These are phyloP conservation scores for Prunus salicina DNA, from an alignment of 306 rosid genomes.

Conservation along the genomic window DNA sequence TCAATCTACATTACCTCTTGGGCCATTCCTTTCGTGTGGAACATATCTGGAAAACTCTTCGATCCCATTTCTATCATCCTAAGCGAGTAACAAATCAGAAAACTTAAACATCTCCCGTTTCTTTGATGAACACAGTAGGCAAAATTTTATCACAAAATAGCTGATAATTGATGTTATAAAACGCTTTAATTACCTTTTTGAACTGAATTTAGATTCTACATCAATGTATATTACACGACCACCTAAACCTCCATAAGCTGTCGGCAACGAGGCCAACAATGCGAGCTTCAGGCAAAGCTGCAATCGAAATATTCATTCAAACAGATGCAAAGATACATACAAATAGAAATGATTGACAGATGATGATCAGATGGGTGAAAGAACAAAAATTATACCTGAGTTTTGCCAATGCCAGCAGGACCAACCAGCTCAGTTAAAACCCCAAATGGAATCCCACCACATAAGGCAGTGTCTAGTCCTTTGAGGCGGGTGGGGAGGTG, in stretches of 20 bases:
- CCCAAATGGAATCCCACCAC: constrained; percentile 89
- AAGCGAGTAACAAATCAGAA: constrained; percentile 12
- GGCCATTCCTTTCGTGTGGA: constrained; percentile 74
- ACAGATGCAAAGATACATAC: neutral
- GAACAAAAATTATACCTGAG: constrained; percentile 48
- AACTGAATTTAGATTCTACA: constrained; percentile 82
- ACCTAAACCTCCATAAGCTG: constrained; percentile 66
- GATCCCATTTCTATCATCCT: constrained; percentile 90
- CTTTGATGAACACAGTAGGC: neutral
- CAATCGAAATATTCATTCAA: constrained; percentile 21
- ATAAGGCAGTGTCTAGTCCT: constrained; percentile 84
- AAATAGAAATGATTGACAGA: neutral
- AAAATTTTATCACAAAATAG: constrained; percentile 17
- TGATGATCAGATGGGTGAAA: neutral
- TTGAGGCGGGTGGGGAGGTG: constrained; percentile 80
- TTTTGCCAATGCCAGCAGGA: constrained; percentile 93
- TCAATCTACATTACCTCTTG: constrained; percentile 56
- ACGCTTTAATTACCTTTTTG: constrained; percentile 58
- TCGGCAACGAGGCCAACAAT: constrained; percentile 65
- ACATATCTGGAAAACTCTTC: constrained; percentile 79
- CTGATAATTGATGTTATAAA: constrained; percentile 2
- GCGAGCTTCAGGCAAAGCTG: constrained; percentile 97
- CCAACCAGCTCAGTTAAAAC: constrained; percentile 95
- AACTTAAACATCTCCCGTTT: neutral
- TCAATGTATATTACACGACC: constrained; percentile 84